Conservation (phyloP, 495 filamentous ascomycete species). For the Aspergillus conjunctus region DNA sequence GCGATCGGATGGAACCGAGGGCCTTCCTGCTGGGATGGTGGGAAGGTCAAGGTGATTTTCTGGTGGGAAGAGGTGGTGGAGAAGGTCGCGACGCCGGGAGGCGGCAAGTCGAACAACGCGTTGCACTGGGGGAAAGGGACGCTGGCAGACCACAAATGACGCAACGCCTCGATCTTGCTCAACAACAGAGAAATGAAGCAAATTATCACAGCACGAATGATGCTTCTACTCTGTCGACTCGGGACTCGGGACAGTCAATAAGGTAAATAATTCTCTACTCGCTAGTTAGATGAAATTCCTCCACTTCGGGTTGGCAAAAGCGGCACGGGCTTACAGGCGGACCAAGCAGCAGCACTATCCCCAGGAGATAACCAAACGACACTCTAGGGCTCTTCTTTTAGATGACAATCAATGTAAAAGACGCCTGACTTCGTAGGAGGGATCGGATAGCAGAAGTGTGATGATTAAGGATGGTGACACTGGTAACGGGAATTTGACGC, state of each 20-base stretch:
- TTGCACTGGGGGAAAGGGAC: slow-evolving; percentile 33
- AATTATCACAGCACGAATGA: slow-evolving; percentile 2
- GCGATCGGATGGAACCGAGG: slow-evolving; percentile 20
- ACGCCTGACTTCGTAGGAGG: background rate
- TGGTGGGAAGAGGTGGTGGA: slow-evolving; percentile 39
- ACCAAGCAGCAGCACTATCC: slow-evolving; percentile 1
- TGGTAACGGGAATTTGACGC: slow-evolving; percentile 16
- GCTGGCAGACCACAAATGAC: slow-evolving; percentile 29
- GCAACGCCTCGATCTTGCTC: slow-evolving; percentile 23
- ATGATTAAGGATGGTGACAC: background rate
- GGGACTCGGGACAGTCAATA: background rate
- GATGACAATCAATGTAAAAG: background rate
- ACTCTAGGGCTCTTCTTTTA: background rate
- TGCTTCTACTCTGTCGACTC: background rate
- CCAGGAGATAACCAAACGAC: background rate
- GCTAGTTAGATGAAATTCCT: slow-evolving; percentile 3
- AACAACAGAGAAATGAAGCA: slow-evolving; percentile 14
- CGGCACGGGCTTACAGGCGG: slow-evolving; percentile 1
- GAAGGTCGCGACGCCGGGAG: slow-evolving; percentile 45
- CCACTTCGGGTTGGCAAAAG: background rate
- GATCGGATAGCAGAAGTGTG: background rate
- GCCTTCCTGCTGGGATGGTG: slow-evolving; percentile 23
- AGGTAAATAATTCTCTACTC: slow-evolving; percentile 10
- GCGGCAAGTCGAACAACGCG: slow-evolving; percentile 47
- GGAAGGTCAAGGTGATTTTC: slow-evolving; percentile 27